Percentiles rank a stretch among this genome's conserved stretches.
Conservation (phyloP, 2,329 filamentous ascomycete genomes). For the Fusarium annulatum region DNA sequence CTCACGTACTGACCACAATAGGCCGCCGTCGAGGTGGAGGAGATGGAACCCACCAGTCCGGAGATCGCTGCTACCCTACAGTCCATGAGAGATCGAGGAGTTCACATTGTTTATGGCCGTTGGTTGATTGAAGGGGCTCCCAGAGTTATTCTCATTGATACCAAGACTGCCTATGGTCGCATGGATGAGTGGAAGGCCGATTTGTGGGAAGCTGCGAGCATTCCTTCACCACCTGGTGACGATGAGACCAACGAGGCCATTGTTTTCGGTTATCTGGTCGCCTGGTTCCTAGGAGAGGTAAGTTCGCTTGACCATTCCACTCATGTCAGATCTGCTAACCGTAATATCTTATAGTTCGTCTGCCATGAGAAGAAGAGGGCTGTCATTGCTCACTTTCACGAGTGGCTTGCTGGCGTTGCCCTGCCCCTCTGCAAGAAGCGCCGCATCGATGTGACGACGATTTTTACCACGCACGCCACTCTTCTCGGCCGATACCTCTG, state of each 20-base stretch:
- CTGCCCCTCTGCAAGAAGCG: slow-evolving; percentile 92
- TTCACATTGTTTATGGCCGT: slow-evolving; percentile 89
- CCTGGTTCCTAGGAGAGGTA: slow-evolving; percentile 98
- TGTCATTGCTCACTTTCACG: slow-evolving; percentile 98
- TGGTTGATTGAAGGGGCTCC: slow-evolving; percentile 99
- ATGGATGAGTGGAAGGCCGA: slow-evolving; percentile 98
- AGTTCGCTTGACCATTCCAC: slow-evolving; percentile 39
- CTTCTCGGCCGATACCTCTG: slow-evolving; percentile 95
- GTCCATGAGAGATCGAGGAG: slow-evolving; percentile 92
- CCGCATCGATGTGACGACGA: slow-evolving; percentile 95
- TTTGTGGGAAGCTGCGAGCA: slow-evolving; percentile 91
- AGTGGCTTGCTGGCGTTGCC: slow-evolving; percentile 96
- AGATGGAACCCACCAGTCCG: slow-evolving; percentile 84
- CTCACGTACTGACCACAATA: slow-evolving; percentile 50
- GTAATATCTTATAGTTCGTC: slow-evolving; percentile 73
- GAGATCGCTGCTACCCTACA: slow-evolving; percentile 85
- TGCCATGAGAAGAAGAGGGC: slow-evolving; percentile 91
- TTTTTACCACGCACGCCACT: slow-evolving; percentile 98
- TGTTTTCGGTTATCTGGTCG: slow-evolving; percentile 95
- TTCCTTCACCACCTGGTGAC: slow-evolving; percentile 91
- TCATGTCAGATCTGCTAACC: slow-evolving; percentile 25
- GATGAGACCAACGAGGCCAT: slow-evolving; percentile 98
- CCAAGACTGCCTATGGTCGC: slow-evolving; percentile 89
- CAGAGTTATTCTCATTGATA: slow-evolving; percentile 93
- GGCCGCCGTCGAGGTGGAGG: slow-evolving; percentile 98